Conservation (phyloP, 2,329 filamentous ascomycete species). For the Colletotrichum tabaci region DNA sequence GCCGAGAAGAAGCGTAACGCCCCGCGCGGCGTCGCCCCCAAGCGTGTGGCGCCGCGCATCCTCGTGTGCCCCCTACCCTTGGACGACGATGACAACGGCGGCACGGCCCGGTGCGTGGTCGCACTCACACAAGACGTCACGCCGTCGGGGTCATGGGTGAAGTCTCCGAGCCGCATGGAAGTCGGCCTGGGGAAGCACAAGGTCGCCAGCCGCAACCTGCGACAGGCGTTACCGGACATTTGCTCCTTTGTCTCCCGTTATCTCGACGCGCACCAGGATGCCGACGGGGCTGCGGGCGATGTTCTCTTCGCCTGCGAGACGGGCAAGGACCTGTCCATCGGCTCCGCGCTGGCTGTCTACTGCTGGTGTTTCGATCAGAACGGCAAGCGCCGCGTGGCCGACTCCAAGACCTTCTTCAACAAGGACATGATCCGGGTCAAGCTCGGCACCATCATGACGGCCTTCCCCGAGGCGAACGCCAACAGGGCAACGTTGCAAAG, state of each 20-base stretch:
- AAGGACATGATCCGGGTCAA: slow-evolving; percentile 84
- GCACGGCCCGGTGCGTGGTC: slow-evolving; percentile 56
- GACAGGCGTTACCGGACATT: slow-evolving; percentile 77
- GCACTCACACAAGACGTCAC: slow-evolving; percentile 60
- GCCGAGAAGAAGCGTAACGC: slow-evolving; percentile 44
- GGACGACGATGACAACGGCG: slow-evolving; percentile 7
- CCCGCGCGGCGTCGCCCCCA: slow-evolving; percentile 37
- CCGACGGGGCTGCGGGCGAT: neutral
- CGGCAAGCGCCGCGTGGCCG: slow-evolving; percentile 60
- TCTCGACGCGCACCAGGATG: slow-evolving; percentile 46
- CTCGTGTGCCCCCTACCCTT: slow-evolving; percentile 56
- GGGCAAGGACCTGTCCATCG: slow-evolving; percentile 86
- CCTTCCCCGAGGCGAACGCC: slow-evolving; percentile 85
- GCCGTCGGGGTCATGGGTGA: slow-evolving; percentile 58
- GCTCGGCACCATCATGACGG: slow-evolving; percentile 86
- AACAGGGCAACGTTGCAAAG: slow-evolving; percentile 89
- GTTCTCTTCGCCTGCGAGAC: slow-evolving; percentile 80
- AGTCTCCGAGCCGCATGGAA: slow-evolving; percentile 59
- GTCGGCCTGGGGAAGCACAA: slow-evolving; percentile 81
- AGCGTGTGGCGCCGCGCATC: slow-evolving; percentile 54
- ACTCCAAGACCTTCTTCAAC: slow-evolving; percentile 62
- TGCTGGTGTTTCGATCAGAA: slow-evolving; percentile 80
- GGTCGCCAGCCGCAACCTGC: slow-evolving; percentile 85
- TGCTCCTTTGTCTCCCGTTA: slow-evolving; percentile 66
- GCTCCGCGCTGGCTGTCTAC: slow-evolving; percentile 80